These are phyloP conservation scores for Raffaelea ambrosiae DNA, from an alignment of 2,329 filamentous ascomycete genomes.

Conservation along the genomic window DNA sequence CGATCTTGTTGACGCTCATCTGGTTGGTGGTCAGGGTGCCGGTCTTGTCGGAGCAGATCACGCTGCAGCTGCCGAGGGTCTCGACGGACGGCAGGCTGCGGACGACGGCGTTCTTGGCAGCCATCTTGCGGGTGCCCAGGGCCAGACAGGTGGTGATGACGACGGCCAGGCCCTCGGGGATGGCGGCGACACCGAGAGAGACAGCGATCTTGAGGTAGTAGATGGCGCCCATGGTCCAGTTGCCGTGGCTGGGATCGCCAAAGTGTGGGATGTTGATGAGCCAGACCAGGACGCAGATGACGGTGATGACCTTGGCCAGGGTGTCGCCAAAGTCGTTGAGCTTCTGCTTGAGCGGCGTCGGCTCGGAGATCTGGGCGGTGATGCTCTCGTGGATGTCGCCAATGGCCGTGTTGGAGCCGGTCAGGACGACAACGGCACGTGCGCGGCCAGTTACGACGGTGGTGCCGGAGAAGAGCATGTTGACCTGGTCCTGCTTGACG, in stretches of 20 bases:
- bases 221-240: constrained; percentile 93
- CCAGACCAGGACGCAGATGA: constrained; percentile 95
- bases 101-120: constrained; percentile 94
- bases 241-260: constrained; percentile 85
- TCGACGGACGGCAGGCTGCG: constrained; percentile 94
- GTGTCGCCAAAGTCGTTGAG: constrained; percentile 95
- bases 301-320: constrained; percentile 94
- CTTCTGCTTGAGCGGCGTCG: constrained; percentile 96
- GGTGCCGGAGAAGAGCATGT: constrained; percentile 97
- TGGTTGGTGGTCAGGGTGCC: constrained; percentile 97
- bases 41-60: constrained; percentile 99
- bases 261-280: constrained; percentile 98
- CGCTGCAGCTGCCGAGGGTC: constrained; percentile 96
- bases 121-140: constrained; percentile 96
- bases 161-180: constrained; percentile 92
- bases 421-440: constrained; percentile 82
- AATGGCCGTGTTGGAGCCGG: constrained; percentile 85
- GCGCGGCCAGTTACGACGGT: constrained; percentile 94
- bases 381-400: constrained; percentile 99
- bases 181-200: constrained; percentile 93
- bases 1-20: constrained; percentile 95
- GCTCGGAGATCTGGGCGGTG: constrained; percentile 93
- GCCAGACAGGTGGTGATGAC: constrained; percentile 99
- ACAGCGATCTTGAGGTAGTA: constrained; percentile 99
- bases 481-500: constrained; percentile 94